Evolutionary conservation across 2,329 filamentous ascomycete genomes (phyloP).

Genomic region (Aureobasidium sp.): DNA sequence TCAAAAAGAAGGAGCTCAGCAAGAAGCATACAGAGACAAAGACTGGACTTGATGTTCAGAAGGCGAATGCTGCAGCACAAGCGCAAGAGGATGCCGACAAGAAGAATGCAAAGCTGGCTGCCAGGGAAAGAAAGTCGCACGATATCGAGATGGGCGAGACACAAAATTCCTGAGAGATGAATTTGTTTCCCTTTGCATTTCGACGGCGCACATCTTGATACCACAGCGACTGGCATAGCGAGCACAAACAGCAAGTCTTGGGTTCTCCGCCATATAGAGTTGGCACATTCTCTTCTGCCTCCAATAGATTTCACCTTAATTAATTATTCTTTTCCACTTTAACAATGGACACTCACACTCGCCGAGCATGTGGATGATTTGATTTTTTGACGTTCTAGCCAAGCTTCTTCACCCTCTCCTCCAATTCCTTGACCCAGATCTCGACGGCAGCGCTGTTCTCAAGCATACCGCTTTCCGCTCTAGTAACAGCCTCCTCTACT

Average conservation of each 20-base stretch:
- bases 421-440: conserved; percentile 79
- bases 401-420: conserved; percentile 55
- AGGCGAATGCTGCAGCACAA: conserved; percentile 26
- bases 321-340: neutral
- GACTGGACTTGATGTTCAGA: conserved; percentile 37
- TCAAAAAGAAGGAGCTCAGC: conserved; percentile 33
- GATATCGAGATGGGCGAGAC: conserved; percentile 7
- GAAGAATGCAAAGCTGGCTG: conserved; percentile 3
- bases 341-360: too few species aligned
- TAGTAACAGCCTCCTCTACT: conserved; percentile 65
- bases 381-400: neutral
- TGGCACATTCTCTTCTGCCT: neutral
- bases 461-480: conserved; percentile 61
- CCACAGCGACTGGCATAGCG: neutral
- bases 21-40: conserved; percentile 40
- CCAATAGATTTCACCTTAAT: neutral
- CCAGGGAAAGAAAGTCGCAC: neutral
- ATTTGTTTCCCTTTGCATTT: neutral
- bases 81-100: conserved; percentile 20
- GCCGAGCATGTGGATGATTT: too few species aligned
- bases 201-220: neutral
- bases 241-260: neutral
- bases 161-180: neutral
- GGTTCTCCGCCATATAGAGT: neutral
- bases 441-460: conserved; percentile 80